Percentiles rank a stretch among this genome's conserved stretches.
Conservation (phyloP, 2,329 filamentous ascomycete genomes). For the Metarhizium album region DNA sequence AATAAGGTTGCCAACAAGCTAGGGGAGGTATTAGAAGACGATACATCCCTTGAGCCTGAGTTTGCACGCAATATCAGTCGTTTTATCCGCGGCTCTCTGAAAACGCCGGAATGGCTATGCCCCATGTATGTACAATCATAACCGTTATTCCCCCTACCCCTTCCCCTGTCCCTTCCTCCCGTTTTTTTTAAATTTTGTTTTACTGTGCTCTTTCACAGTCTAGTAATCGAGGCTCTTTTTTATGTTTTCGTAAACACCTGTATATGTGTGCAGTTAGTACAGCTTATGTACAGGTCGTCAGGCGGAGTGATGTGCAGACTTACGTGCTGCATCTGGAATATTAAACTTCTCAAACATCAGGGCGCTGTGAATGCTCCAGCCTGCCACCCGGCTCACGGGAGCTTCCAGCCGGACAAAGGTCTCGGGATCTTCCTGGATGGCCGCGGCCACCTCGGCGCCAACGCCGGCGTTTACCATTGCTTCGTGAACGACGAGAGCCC, state of each 20-base stretch:
- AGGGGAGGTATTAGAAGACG: too few species aligned
- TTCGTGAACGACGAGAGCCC: conserved; percentile 83
- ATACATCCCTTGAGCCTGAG: too few species aligned
- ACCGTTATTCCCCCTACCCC: too few species aligned
- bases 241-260: conserved; percentile 63
- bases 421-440: conserved; percentile 64
- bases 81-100: too few species aligned
- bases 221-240: conserved; percentile 57
- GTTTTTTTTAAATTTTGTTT: background rate
- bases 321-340: conserved; percentile 77
- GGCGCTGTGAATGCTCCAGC: conserved; percentile 81
- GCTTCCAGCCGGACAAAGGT: conserved; percentile 79
- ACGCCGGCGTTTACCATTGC: conserved; percentile 84
- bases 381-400: conserved; percentile 72
- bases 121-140: conserved; percentile 4
- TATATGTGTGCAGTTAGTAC: background rate
- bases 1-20: too few species aligned
- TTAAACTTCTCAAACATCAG: conserved; percentile 72
- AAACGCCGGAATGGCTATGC: conserved; percentile 1
- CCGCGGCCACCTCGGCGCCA: conserved; percentile 79
- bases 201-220: background rate
- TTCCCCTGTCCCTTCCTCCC: too few species aligned
- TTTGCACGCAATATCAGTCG: too few species aligned
- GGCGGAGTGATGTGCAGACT: conserved; percentile 30
- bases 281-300: background rate